Conservation (phyloP, 1,284 basidiomycete species). For the Erythrobasidium hasegawianum region DNA sequence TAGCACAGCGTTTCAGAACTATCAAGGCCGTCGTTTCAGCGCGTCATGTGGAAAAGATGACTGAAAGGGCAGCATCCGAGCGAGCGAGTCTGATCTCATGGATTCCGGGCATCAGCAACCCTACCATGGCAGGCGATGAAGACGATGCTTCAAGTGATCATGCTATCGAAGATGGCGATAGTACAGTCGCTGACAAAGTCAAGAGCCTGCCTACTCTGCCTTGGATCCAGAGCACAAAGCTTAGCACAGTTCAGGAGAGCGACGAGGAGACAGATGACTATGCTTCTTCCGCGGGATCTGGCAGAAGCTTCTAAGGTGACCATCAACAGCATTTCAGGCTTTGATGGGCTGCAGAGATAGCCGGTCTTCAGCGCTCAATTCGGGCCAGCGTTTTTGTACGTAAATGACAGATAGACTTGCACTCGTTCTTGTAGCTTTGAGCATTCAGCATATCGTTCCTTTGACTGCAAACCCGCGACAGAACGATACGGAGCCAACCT, state of each 20-base stretch:
- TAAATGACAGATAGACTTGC: too few relatives aligned
- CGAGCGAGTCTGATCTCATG: background rate
- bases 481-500: too few relatives aligned
- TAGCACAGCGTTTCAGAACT: conserved; percentile 12
- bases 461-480: too few relatives aligned
- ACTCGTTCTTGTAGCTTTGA: too few relatives aligned
- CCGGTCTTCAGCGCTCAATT: too few relatives aligned
- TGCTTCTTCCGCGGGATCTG: background rate
- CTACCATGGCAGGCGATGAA: background rate
- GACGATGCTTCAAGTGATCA: conserved; percentile 14
- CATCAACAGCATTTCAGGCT: too few relatives aligned
- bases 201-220: conserved; percentile 3
- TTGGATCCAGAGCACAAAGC: conserved; percentile 8
- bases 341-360: too few relatives aligned
- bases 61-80: background rate
- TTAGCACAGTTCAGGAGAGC: conserved; percentile 24
- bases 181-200: background rate
- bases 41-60: background rate
- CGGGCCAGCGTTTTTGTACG: too few relatives aligned
- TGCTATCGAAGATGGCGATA: conserved; percentile 16
- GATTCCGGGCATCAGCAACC: background rate
- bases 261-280: conserved; percentile 24
- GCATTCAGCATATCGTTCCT: too few relatives aligned
- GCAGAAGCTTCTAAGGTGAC: conserved; percentile 1
- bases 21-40: conserved; percentile 25